phyloP scores from a whole-genome alignment of 129 eudicot species.

The Arctium minus region DNA sequence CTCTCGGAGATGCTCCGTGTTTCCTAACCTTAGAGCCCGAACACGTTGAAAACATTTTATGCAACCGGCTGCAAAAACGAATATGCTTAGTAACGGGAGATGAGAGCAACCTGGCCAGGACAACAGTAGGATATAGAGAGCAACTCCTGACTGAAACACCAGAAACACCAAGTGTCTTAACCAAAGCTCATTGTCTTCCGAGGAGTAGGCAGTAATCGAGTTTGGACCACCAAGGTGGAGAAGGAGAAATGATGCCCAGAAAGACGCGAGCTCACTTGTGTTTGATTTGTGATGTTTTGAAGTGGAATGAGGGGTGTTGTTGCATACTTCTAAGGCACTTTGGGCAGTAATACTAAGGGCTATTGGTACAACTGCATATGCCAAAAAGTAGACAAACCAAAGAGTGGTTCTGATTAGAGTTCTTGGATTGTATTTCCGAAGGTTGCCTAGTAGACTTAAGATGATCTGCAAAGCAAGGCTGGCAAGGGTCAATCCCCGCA shows the following conservation, averaged over 20 bases:
- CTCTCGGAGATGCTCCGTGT: no score
- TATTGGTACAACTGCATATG: slow-evolving; percentile 31
- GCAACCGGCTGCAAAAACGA: background rate
- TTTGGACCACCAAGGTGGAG: slow-evolving; percentile 51
- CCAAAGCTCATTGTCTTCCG: slow-evolving; percentile 53
- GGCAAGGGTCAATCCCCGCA: slow-evolving; percentile 24
- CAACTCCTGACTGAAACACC: background rate
- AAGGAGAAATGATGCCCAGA: slow-evolving; percentile 57
- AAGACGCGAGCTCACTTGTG: slow-evolving; percentile 31
- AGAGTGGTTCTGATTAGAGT: slow-evolving; percentile 20
- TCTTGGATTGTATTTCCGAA: slow-evolving; percentile 25
- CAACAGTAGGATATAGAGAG: slow-evolving; percentile 8
- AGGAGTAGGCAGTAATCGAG: slow-evolving; percentile 43
- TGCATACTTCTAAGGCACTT: slow-evolving; percentile 5
- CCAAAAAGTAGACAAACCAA: slow-evolving; percentile 40
- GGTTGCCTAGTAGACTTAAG: slow-evolving; percentile 23
- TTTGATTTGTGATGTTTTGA: background rate
- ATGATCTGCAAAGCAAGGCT: slow-evolving; percentile 31
- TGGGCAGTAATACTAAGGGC: slow-evolving; percentile 33
- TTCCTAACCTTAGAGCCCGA: no score
- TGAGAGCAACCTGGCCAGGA: slow-evolving; percentile 14
- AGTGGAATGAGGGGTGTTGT: background rate
- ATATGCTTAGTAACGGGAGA: slow-evolving; percentile 26
- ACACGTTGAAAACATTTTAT: no score
- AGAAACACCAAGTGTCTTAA: slow-evolving; percentile 27